phyloP scores from a whole-genome alignment of 768 basidiomycete species.

The Lactarius hengduanensis region DNA sequence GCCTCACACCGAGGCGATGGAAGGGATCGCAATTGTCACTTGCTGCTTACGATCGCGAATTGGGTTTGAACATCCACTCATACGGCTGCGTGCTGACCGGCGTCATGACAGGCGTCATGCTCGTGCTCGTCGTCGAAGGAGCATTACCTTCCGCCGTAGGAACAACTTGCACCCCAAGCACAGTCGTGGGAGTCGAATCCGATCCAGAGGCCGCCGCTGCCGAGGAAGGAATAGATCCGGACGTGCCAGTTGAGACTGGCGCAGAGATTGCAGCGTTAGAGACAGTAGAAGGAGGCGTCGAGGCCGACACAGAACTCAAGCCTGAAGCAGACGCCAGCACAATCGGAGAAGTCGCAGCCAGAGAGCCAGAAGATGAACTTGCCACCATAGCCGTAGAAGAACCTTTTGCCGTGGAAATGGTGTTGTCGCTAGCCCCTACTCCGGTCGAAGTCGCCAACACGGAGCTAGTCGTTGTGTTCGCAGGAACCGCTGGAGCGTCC shows the following conservation, averaged over 20 bases:
- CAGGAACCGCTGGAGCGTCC: slow-evolving; percentile 5
- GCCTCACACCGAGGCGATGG: slow-evolving; percentile 17
- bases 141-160: slow-evolving; percentile 4
- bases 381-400: slow-evolving; percentile 5
- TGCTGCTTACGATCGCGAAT: slow-evolving; percentile 2
- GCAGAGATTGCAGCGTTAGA: slow-evolving; percentile 2
- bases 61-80: slow-evolving; percentile 29
- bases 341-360: slow-evolving; percentile 4
- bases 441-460: slow-evolving; percentile 18
- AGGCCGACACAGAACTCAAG: slow-evolving; percentile 6
- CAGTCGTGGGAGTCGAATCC: slow-evolving; percentile 4
- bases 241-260: neutral
- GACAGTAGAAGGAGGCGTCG: neutral
- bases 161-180: slow-evolving; percentile 21
- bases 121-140: neutral
- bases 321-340: slow-evolving; percentile 6
- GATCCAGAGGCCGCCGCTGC: neutral
- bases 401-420: neutral
- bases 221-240: slow-evolving; percentile 6
- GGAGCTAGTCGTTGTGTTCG: neutral
- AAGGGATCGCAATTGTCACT: neutral
- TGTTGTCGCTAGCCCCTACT: neutral
- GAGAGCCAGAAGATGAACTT: slow-evolving; percentile 4
- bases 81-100: slow-evolving; percentile 27
- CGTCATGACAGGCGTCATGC: slow-evolving; percentile 20